Base-by-base conservation (phyloP, 768 basidiomycete genomes). In the Trichaptum fuscoviolaceum region DNA sequence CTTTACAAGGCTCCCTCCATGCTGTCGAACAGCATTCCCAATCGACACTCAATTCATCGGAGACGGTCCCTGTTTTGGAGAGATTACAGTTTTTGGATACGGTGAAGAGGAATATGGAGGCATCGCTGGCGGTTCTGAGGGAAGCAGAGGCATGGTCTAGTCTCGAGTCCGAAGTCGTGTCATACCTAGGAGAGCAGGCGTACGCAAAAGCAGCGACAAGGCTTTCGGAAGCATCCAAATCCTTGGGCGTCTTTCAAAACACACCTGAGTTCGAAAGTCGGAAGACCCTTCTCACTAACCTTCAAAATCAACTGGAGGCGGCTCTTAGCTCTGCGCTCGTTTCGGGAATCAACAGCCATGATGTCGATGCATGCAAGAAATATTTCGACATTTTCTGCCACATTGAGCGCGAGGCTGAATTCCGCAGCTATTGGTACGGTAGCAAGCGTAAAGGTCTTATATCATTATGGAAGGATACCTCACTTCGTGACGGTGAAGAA, bases 131-230 rank as follows among this genome's bases (percentile, higher is more conserved):
- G 68, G 95, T 98, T 20, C 78, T 99, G 36, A 87, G 90, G 26
- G 96, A 99, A 74, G 96, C 97, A 15, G 96, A 99, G 80, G 93
- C 90, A 70, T 99, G 97, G 97, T 92, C 90, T 66, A 93, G 93
- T 1, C 83, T 99, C 60, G 97, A 99, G 75, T 84, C 91, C 36
- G 97, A 99, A 77, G 91, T 97, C 61, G 92, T 91, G 0, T 82
- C 90, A 1, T 83, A 96, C n/a, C 83, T 99, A 57, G 78, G 83
- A 17, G 92, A 95, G 70, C 84, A 85, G 71, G 87, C 82, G 69
- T 96, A 93, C 73, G 85, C 85, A 63, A 95, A 95, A 73, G 96
- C 96, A 0, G 96, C 96, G n/a, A 90, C 92, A 69, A 82, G 96
- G 67, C 79, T 99, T 12, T 90, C 89, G 0, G 96, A 98, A 70